phyloP scores from a whole-genome alignment of 495 filamentous ascomycete genomes.

The Annulohypoxylon bovei region DNA sequence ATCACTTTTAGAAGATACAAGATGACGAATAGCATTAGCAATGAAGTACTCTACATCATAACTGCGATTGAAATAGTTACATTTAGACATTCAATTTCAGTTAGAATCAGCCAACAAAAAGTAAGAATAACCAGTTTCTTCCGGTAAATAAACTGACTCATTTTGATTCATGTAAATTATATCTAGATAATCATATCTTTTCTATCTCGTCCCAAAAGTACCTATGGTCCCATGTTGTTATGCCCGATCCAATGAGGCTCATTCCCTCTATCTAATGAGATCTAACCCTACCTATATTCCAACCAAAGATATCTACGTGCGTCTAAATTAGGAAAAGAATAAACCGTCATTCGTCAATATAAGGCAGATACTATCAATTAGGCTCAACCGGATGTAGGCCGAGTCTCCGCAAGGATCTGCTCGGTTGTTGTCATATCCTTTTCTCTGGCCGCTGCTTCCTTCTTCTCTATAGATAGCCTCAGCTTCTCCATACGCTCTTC shows the following conservation, averaged over 20 bases:
- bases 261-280: too few relatives aligned
- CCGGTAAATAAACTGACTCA: neutral
- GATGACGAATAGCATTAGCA: too few relatives aligned
- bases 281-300: too few relatives aligned
- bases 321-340: neutral
- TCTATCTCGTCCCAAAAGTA: neutral
- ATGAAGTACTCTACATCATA: too few relatives aligned
- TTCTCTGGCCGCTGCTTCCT: constrained; percentile 36
- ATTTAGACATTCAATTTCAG: too few relatives aligned
- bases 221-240: neutral
- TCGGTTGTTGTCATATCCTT: constrained; percentile 5
- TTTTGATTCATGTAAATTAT: neutral
- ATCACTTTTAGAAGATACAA: too few relatives aligned
- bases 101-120: neutral
- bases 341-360: neutral
- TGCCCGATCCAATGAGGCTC: neutral
- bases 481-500: constrained; percentile 49
- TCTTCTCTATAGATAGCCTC: constrained; percentile 33
- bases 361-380: neutral
- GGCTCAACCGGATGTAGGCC: neutral
- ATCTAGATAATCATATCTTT: neutral
- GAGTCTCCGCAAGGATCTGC: constrained; percentile 4
- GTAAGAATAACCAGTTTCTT: neutral
- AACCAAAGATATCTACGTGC: neutral
- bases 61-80: too few relatives aligned